A percentile compares a stretch with the other conserved stretches of the same genome.
Evolutionary conservation across 352 stramenopile species (phyloP).

Genomic region (Globisporangium megalacanthum): DNA sequence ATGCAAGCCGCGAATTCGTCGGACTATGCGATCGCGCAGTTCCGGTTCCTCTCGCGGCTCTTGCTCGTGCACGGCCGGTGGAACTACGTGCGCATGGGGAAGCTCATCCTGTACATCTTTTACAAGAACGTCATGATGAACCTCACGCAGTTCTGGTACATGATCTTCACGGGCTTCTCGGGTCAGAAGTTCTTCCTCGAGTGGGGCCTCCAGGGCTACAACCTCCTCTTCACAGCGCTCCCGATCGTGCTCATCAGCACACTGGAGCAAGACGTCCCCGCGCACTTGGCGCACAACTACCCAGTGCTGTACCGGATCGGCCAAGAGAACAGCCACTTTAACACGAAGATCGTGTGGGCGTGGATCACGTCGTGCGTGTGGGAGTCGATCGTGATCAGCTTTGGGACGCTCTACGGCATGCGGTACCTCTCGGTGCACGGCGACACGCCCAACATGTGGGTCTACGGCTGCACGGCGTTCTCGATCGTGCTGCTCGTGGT

Average conservation of each 20-base stretch:
- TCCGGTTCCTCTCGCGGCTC: constrained; percentile 89
- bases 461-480: constrained; percentile 93
- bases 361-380: constrained; percentile 82
- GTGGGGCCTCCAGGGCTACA: constrained; percentile 86
- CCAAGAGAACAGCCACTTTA: constrained; percentile 81
- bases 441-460: constrained; percentile 90
- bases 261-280: constrained; percentile 81
- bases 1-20: constrained; percentile 93
- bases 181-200: constrained; percentile 87
- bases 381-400: constrained; percentile 82
- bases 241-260: constrained; percentile 81
- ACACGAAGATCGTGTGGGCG: constrained; percentile 76
- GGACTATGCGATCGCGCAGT: constrained; percentile 94
- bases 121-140: constrained; percentile 97
- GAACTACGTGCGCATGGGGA: constrained; percentile 93
- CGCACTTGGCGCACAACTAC: constrained; percentile 60
- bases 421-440: constrained; percentile 73
- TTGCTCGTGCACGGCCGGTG: constrained; percentile 92
- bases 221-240: constrained; percentile 82
- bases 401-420: constrained; percentile 79
- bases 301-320: constrained; percentile 81
- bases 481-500: constrained; percentile 93
- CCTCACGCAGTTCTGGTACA: constrained; percentile 94
- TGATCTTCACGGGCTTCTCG: constrained; percentile 87
- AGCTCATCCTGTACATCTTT: constrained; percentile 92